These are phyloP conservation scores for Cladobotryum mycophilum DNA, from an alignment of 2,329 filamentous ascomycete genomes.

Conservation along the genomic window DNA sequence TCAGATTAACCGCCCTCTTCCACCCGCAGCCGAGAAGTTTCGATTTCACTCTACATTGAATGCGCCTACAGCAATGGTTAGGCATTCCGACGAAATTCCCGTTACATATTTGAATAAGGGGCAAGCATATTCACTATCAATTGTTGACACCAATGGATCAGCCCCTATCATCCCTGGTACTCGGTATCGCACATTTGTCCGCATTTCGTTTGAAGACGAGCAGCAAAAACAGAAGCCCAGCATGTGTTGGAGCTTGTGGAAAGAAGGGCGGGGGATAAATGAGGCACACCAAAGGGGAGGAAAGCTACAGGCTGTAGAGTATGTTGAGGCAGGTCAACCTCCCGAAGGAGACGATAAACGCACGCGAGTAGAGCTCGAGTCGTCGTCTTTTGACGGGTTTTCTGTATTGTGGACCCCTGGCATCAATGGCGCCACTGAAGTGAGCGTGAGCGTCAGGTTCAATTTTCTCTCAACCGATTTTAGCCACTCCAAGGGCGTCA, in stretches of 20 bases:
- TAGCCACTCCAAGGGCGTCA: conserved; percentile 97
- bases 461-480: conserved; percentile 99
- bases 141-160: conserved; percentile 68
- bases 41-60: conserved; percentile 87
- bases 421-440: conserved; percentile 62
- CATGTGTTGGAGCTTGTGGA: conserved; percentile 85
- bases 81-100: conserved; percentile 80
- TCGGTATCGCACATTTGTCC: conserved; percentile 82
- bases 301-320: conserved; percentile 90
- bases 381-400: conserved; percentile 86
- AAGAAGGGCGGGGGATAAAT: conserved; percentile 90
- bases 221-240: conserved; percentile 80
- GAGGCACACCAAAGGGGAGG: conserved; percentile 92
- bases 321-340: conserved; percentile 62
- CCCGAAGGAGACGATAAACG: conserved; percentile 58
- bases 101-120: conserved; percentile 98
- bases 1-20: conserved; percentile 40
- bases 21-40: conserved; percentile 62
- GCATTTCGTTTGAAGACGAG: conserved; percentile 96
- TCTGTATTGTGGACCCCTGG: conserved; percentile 82
- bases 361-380: conserved; percentile 64
- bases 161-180: conserved; percentile 53
- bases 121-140: conserved; percentile 82
- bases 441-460: conserved; percentile 85
- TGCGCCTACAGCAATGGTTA: conserved; percentile 94